A percentile compares a stretch with the other conserved stretches of the same genome.
Evolutionary conservation across 192 early-diverging fungal genomes (phyloP).

Genomic region (Polychytrium aggregatum): DNA sequence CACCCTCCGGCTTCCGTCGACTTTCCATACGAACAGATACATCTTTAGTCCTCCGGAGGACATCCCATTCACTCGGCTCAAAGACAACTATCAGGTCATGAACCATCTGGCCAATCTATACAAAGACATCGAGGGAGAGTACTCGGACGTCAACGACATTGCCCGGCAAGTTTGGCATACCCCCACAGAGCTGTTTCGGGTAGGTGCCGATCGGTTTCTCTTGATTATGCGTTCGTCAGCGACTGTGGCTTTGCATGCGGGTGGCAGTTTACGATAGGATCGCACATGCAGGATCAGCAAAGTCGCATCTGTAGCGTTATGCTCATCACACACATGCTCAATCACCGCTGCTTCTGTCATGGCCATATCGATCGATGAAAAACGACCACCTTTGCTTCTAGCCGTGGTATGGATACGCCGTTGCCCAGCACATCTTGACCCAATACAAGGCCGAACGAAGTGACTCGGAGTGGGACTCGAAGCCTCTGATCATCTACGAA

Average conservation of each 20-base stretch:
- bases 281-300: too few relatives aligned
- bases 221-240: neutral
- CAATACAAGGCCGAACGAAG: conserved; percentile 66
- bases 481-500: conserved; percentile 80
- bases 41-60: conserved; percentile 25
- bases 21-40: too few relatives aligned
- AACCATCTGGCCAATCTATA: conserved; percentile 63
- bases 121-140: conserved; percentile 26
- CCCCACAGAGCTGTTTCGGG: conserved; percentile 88
- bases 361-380: too few relatives aligned
- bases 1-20: too few relatives aligned
- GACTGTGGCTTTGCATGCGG: too few relatives aligned
- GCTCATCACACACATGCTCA: too few relatives aligned
- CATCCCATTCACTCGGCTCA: conserved; percentile 52
- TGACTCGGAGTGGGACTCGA: conserved; percentile 11
- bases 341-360: too few relatives aligned
- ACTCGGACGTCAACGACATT: conserved; percentile 28
- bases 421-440: conserved; percentile 78
- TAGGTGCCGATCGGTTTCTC: conserved; percentile 1
- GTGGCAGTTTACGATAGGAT: too few relatives aligned
- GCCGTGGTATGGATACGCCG: conserved; percentile 86
- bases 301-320: too few relatives aligned
- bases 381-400: too few relatives aligned
- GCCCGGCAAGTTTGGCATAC: conserved; percentile 96
- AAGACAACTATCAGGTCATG: conserved; percentile 70